phyloP scores from a whole-genome alignment of 176 grass and related monocot species.

The Rhynchospora breviuscula region DNA sequence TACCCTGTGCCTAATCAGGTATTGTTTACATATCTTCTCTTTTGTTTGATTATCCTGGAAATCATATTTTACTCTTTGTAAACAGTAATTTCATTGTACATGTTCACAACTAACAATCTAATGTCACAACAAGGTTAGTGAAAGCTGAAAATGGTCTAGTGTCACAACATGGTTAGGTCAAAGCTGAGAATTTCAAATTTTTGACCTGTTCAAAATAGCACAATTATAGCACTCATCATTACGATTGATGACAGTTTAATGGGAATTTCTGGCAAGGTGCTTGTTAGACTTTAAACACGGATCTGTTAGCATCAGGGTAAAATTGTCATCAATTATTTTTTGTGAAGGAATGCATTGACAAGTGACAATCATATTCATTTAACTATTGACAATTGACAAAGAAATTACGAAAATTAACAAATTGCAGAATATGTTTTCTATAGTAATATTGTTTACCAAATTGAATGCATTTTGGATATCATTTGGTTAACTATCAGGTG shows the following conservation, averaged over 20 bases:
- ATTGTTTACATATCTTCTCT: slow-evolving; percentile 7
- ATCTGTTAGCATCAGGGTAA: neutral
- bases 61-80: neutral
- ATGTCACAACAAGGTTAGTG: neutral
- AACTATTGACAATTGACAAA: neutral
- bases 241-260: neutral
- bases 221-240: neutral
- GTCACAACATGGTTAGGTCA: neutral
- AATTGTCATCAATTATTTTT: neutral
- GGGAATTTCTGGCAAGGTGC: neutral
- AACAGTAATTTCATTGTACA: too few species aligned
- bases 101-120: too few species aligned
- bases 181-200: neutral
- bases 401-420: neutral
- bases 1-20: slow-evolving; percentile 79
- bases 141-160: too few species aligned
- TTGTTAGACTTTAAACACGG: neutral
- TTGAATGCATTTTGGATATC: neutral
- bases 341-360: neutral
- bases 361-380: neutral
- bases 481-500: neutral
- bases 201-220: neutral
- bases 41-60: neutral
- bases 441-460: neutral
- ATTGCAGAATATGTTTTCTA: neutral